Evolutionary conservation across 2,329 filamentous ascomycete genomes (phyloP), one percentile per base, ranked within the genome.

Genomic region (Zalaria obscura): DNA sequence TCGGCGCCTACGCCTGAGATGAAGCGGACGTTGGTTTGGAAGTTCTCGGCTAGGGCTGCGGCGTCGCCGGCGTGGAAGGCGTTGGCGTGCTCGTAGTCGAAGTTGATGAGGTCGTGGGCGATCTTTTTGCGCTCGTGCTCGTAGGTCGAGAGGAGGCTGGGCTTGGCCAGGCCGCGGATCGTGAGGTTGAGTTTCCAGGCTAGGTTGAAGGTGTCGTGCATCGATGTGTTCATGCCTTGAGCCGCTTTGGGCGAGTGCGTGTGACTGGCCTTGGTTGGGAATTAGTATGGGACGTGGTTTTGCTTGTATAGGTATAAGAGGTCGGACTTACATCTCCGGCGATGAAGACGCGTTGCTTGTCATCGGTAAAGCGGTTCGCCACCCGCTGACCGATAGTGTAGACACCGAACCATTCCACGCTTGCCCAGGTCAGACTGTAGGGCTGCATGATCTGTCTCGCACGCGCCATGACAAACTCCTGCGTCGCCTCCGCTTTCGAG

Each of bases 1-100:
- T 76, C 75, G 3, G 78, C 79, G 1, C 80, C 80, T 28, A 81
- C 72, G 9, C 80, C 80, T 0, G 78, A 81, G 49, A 84, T 85
- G 61, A 85, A 85, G 5, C 76, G 73, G 31, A 83, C 73, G 43
- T 84, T 83, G 36, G 74, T 76, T 36, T 72, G 67, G 55, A 85
- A 84, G 57, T 84, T 84, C 47, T 74, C 69, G 0, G 78, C 75
- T 2, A 85, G 65, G 0, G 74, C 76, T 38, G 68, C 67, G 9
- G 73, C 68, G 47, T 84, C 78, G 28, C 78, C 78, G 3, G 68
- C 70, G 18, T 75, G 69, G 50, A 76, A 60, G 27, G 68, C 68
- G 40, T 65, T 65, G 37, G 67, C 67, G 44, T 72, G 69, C 45
- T 67, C 67, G 43, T 59, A 62, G 49, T 67, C 64, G 45, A 65